Conservation (phyloP, 768 basidiomycete species). For the Crepidotus variabilis region DNA sequence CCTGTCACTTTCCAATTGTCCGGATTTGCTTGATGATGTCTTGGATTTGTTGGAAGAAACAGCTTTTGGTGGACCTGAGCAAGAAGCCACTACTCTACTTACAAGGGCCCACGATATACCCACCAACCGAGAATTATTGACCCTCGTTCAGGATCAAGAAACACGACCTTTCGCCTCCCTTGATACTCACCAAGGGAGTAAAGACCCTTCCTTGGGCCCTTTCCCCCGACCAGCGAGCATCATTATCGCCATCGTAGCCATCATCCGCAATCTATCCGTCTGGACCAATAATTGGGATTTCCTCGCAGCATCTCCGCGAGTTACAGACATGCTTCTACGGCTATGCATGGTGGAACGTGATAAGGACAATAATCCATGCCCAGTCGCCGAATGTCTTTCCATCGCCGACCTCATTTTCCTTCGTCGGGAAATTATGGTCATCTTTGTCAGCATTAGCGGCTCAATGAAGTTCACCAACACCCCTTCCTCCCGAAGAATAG, state of each 20-base stretch:
- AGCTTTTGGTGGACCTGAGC: constrained; percentile 57
- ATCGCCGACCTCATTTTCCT: constrained; percentile 67
- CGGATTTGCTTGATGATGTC: constrained; percentile 81
- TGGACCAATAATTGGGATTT: constrained; percentile 66
- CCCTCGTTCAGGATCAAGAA: constrained; percentile 53
- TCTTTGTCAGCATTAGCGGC: constrained; percentile 59
- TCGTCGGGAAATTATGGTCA: constrained; percentile 74
- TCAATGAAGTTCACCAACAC: constrained; percentile 45
- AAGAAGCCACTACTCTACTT: constrained; percentile 16
- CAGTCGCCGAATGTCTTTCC: constrained; percentile 59
- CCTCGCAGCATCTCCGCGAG: constrained; percentile 59
- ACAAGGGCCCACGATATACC: constrained; percentile 33
- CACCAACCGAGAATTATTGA: constrained; percentile 66
- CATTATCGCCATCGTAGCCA: constrained; percentile 67
- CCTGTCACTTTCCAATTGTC: constrained; percentile 72
- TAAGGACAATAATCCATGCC: constrained; percentile 30
- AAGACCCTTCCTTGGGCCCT: constrained; percentile 49
- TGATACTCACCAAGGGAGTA: constrained; percentile 41
- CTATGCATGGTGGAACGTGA: constrained; percentile 50
- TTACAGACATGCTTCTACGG: constrained; percentile 66
- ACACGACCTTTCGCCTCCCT: constrained; percentile 58
- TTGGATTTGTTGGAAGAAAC: constrained; percentile 84
- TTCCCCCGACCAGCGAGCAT: constrained; percentile 66
- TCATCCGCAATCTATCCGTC: constrained; percentile 85
- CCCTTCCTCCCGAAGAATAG: constrained; percentile 42